Evolutionary conservation across 768 basidiomycete genomes (phyloP), one percentile per base, ranked within the genome.

Genomic region (Lactarius psammicola): DNA sequence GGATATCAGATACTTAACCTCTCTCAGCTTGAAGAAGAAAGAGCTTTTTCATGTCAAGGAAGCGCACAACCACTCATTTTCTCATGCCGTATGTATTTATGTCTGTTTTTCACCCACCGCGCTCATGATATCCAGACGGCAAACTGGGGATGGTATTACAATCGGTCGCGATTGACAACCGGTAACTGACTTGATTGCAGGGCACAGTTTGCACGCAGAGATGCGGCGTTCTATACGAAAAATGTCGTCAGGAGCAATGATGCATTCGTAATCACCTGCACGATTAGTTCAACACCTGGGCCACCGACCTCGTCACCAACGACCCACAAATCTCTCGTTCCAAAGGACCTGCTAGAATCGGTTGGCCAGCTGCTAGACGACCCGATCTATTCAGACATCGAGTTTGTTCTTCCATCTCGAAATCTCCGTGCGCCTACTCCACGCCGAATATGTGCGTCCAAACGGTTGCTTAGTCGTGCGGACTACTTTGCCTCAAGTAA

Each of bases 381-480:
- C 71, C 89, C 89, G n/a, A 73, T 83, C 15, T 94, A 94, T 70
- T 92, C 92, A 7, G 92, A 95, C 71, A 85, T 94, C 20, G 87
- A 89, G 73, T 94, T 95, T 69, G 78, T 93, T 23, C 77, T 94
- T 34, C 89, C 89, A 0, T 76, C 78, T 51, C 77, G 77, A 36
- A 72, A 80, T 38, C 74, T 75, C 28, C 74, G 78, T 31, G 76
- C 77, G 18, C 74, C 76, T 28, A 79, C 76, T 49, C 69, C 71
- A 31, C 75, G 80, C 18, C 72, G 72, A 18, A 89, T 95, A 68
- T 89, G 84, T 73, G 92, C 92, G 1, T 84, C 85, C 53, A 85
- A 82, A 69, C 85, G 81, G 71, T 71, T 95, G 51, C 79, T 95
- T 8, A 78, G 81, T 68, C 77, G 93, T 64, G 84, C 87, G 5